Evolutionary conservation across 2,329 filamentous ascomycete genomes (phyloP), one percentile per base, ranked within the genome.

Genomic region (Davidsoniella virescens): DNA sequence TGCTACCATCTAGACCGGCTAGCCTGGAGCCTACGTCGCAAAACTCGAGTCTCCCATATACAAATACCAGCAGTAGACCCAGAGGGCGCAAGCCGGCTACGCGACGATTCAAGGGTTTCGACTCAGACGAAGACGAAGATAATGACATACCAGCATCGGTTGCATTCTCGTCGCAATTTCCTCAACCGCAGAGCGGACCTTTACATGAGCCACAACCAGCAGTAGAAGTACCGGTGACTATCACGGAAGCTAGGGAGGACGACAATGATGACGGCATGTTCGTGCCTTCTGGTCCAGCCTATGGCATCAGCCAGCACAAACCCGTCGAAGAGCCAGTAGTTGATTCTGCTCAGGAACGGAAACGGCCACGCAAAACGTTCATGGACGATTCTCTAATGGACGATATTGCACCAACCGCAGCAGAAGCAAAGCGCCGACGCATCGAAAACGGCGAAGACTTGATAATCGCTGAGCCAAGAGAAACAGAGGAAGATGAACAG

Each of bases 381-480:
- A 76, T 49, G 75, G 82, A 53, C 12, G 47, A 50, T 29, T 44
- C 25, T 42, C 64, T 83, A 7, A 76, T 90, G 62, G 79, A 87
- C 12, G 71, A 74, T 18, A 74, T 94, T 50, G 78, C 88, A 1
- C 84, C 87, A 0, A 85, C 81, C 1, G 80, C 84, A 3, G 78
- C 82, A 25, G 79, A 79, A 4, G 76, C 87, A 60, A 96, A 94
- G 62, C 78, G 80, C n/a, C 80, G 83, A 18, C 79, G 82, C 23
- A 70, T 85, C 17, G 80, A 76, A 54, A 71, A 72, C 47, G 72
- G 74, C 42, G 65, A 72, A 55, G 67, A 72, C 29, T 67, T 71
- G 2, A 40, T 43, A 57, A 67, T 6, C 60, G 65, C 26, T 59
- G 62, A 44, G 59, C 44, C 50, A 53, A 59, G 40, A 12, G 42